Evolutionary conservation across 345 rosid species (phyloP), one percentile per base, ranked within the genome.

Genomic region (Mangifera indica): DNA sequence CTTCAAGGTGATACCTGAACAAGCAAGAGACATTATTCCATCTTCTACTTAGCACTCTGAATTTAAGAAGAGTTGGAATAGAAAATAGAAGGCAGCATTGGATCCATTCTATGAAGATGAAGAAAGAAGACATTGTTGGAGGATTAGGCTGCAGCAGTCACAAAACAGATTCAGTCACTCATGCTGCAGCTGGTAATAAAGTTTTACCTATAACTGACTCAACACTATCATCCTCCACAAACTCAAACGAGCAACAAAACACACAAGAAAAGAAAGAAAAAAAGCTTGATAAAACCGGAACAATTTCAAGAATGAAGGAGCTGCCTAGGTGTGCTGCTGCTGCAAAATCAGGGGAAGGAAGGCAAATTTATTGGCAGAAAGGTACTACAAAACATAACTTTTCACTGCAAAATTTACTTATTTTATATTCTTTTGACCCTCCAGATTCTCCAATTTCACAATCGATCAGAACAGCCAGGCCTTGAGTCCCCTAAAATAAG

Each of bases 291-390:
- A 86, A 83, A 67, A 80, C 79, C 25, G 90, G 77, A 77, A 72
- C 86, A 78, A 72, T 94, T 60, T 89, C 87, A 18, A 89, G 84
- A 66, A 89, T 92, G 92, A 92, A 90, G 79, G 95, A 89, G 77
- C 84, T 92, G 21, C 51, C 90, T 60, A 85, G 83, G 81, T 88
- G 98, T 97, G 95, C 92, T 49, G 90, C 91, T 0, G 84, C 91
- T 60, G 77, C 93, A 9, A 89, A 88, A 87, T 79, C 92, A 4
- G 85, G 87, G 87, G 9, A 94, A 85, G 77, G 91, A 83, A 37
- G 85, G 66, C 46, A 90, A 90, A 48, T 86, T 82, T 74, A 74
- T 92, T 17, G 77, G 83, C 46, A 75, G 90, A 69, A 94, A 90
- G 93, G 97, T 89, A 63, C 11, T 12, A 25, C 17, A 2, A 3